phyloP scores from a whole-genome alignment of 805 yeast species.

The Metschnikowia peoriensis region DNA sequence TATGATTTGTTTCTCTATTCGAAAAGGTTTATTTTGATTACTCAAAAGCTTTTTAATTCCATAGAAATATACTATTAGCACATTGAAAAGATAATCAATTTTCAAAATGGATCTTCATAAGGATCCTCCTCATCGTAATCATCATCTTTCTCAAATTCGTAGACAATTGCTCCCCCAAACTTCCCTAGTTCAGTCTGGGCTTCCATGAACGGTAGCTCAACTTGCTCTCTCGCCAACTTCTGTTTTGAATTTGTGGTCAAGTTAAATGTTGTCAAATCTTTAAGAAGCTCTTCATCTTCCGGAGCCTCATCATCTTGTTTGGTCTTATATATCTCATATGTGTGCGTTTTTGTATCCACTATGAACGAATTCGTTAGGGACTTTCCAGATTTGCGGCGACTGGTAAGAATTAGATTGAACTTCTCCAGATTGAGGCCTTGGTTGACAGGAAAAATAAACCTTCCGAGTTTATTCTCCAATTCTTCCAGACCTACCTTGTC shows the following conservation, averaged over 20 bases:
- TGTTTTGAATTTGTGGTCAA: slow-evolving; percentile 74
- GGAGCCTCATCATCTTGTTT: slow-evolving; percentile 22
- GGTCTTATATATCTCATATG: slow-evolving; percentile 29
- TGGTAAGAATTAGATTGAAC: slow-evolving; percentile 54
- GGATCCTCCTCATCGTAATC: slow-evolving; percentile 99
- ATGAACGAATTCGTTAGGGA: slow-evolving; percentile 55
- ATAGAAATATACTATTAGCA: too few relatives aligned
- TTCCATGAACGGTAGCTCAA: slow-evolving; percentile 85
- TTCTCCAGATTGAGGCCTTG: slow-evolving; percentile 43
- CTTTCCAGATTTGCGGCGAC: slow-evolving; percentile 84
- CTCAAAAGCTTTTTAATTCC: too few relatives aligned
- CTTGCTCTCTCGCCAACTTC: slow-evolving; percentile 73
- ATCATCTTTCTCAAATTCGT: slow-evolving; percentile 94
- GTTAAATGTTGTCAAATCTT: slow-evolving; percentile 84
- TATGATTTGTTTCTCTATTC: too few relatives aligned
- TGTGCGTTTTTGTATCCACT: slow-evolving; percentile 50
- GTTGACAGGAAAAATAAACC: slow-evolving; percentile 46
- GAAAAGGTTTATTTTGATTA: too few relatives aligned
- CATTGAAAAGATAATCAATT: background rate
- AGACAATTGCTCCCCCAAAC: slow-evolving; percentile 89
- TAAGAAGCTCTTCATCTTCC: slow-evolving; percentile 55
- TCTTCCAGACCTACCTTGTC: slow-evolving; percentile 39
- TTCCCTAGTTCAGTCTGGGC: slow-evolving; percentile 69
- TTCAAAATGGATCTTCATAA: slow-evolving; percentile 87
- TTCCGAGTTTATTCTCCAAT: slow-evolving; percentile 36